Evolutionary conservation across 2,329 filamentous ascomycete species (phyloP).

Genomic region (Acephala macrosclerotiorum): DNA sequence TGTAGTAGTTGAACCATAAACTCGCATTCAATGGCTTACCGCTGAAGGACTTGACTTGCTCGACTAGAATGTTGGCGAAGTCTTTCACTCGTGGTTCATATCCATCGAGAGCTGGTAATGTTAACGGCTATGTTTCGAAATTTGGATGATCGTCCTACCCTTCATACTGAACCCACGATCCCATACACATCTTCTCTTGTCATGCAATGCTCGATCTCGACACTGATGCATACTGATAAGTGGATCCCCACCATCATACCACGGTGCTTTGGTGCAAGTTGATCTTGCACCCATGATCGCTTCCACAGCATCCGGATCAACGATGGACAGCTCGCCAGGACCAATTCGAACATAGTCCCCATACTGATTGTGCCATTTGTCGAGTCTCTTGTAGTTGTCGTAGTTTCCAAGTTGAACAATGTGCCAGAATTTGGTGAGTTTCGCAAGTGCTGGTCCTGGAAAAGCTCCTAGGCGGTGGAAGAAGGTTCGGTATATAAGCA

Average conservation of each 20-base stretch:
- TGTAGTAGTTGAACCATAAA: constrained; percentile 36
- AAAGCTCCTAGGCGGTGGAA: constrained; percentile 44
- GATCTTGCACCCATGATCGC: constrained; percentile 29
- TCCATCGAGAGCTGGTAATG: constrained; percentile 29
- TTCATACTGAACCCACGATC: constrained; percentile 37
- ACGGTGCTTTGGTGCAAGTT: constrained; percentile 33
- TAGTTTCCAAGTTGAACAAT: constrained; percentile 14
- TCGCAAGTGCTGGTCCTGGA: constrained; percentile 37
- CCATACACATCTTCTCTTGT: constrained; percentile 36
- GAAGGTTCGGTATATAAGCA: constrained; percentile 63
- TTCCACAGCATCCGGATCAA: constrained; percentile 31
- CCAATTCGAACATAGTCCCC: constrained; percentile 38
- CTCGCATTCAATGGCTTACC: constrained; percentile 34
- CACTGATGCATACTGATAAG: constrained; percentile 26
- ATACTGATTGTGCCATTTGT: constrained; percentile 33
- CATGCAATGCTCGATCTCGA: constrained; percentile 33
- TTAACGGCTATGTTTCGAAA: background rate
- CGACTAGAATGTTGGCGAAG: constrained; percentile 30
- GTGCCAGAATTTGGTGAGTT: constrained; percentile 36
- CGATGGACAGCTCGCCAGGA: constrained; percentile 32
- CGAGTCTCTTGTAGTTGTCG: constrained; percentile 27
- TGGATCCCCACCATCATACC: constrained; percentile 36
- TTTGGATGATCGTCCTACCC: constrained; percentile 17
- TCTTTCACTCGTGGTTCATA: constrained; percentile 36
- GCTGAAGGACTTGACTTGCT: constrained; percentile 20